Evolutionary conservation across 768 basidiomycete genomes (phyloP), one percentile per base, ranked within the genome.

Genomic region (Clitopilus hobsonii): DNA sequence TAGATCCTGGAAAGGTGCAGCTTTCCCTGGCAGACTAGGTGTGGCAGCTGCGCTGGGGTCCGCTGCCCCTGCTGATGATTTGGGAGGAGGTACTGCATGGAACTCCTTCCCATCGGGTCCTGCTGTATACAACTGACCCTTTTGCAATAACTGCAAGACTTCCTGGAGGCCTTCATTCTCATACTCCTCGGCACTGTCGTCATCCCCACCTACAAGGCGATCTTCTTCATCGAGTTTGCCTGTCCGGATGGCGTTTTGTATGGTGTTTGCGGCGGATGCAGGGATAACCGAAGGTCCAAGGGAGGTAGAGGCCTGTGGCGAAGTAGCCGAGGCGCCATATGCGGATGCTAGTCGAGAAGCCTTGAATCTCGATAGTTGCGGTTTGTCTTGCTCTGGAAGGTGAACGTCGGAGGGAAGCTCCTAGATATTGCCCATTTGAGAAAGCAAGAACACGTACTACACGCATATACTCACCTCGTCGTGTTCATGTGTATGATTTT

Each of bases 331-430:
- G n/a, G 71, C 65, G 56, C 73, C 71, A 59, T 80, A 83, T 1
- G 80, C 73, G 23, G 76, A 72, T 14, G 76, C 74, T 54, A 86
- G 69, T 20, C 77, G 79, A 38, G 71, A 78, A 1, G 84, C 79
- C 64, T 82, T 90, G 67, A 91, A 90, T 36, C 74, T 80, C 11
- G 89, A 91, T 36, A 85, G 67, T 0, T 75, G 62, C 6, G 81
- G 74, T 62, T 81, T 86, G 38, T 75, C 69, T 16, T 63, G 69
- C 14, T 71, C 67, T 1, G 72, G 62, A 0, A 76, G 66, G 8
- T 74, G 71, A 18, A 77, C 71, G 0, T 81, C 78, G 7, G 74
- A 61, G 2, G 74, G 69, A 10, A 75, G 69, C 11, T 76, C 72
- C 81, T 82, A 57, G 10, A 41, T 57, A n/a, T n/a, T n/a, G n/a